Base-by-base conservation (phyloP, 1,284 basidiomycete genomes). In the Cryptococcus sp. region DNA sequence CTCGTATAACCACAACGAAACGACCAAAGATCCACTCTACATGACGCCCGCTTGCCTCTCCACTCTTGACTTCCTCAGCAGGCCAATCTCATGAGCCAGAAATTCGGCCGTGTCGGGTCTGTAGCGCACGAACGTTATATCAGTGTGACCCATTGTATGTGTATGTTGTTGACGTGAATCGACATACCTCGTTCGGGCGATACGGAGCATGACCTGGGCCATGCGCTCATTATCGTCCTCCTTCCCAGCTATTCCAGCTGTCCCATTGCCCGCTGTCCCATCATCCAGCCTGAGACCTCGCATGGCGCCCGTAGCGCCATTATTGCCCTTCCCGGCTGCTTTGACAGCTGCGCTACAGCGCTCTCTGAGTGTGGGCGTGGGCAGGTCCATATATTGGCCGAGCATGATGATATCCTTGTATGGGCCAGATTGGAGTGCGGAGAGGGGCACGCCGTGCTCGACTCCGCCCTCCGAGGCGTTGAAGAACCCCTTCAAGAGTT, bases 321-420 rank as follows among this genome's bases (percentile, higher is more conserved):
- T 49, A 25, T 42, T 52, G 5, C 56, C 51, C 45, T 66, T 60
- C 3, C 63, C 61, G 1, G 72, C 70, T 5, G 69, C 67, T 53
- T 72, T 72, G 49, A 78, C 75, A 5, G 78, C 76, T 2, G 76
- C 72, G 1, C 61, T 47, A 17, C 66, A 66, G 46, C 74, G 62
- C 19, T 78, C 78, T 46, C 68, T 71, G 23, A 79, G 52, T 10
- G 64, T 54, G 6, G 71, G 64, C 0, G 73, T 75, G 0, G 76
- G 76, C 19, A 79, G 60, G 61, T 78, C 78, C 19, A 77, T 61
- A 50, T 75, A 77, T 59, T 79, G 76, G 3, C 75, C 78, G 5
- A 78, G 56, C 61, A 77, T 70, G 53, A 80, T 61, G 31, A 80
- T 64, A 54, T 78, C 77, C 31, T 70, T 68, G 65, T 78, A 80